A percentile compares a stretch with the other conserved stretches of the same genome.
Conservation (phyloP, 352 stramenopile genomes). For the Achlya hypogyna region DNA sequence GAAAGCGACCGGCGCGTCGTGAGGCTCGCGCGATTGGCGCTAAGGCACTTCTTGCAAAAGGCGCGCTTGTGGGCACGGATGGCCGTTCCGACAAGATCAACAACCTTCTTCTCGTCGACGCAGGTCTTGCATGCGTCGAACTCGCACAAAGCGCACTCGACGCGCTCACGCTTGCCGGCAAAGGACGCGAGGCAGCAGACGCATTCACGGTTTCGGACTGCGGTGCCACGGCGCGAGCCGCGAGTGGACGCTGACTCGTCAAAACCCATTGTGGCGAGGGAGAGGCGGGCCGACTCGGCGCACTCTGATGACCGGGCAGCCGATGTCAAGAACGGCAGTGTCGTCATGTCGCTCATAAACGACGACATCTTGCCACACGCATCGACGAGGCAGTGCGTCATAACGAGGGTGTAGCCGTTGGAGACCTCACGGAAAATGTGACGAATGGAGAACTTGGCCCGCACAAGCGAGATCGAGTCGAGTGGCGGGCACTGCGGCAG, state of each 20-base stretch:
- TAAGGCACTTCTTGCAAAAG: neutral
- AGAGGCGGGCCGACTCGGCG: neutral
- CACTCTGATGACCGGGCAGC: neutral
- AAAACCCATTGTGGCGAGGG: neutral
- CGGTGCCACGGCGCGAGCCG: neutral
- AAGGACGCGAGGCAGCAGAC: neutral
- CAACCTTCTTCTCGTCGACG: neutral
- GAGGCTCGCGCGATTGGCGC: neutral
- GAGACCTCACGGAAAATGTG: constrained; percentile 20
- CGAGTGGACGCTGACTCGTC: neutral
- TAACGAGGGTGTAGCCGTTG: constrained; percentile 7
- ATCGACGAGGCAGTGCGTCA: constrained; percentile 15
- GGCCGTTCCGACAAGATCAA: neutral
- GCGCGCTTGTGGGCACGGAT: neutral
- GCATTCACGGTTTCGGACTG: neutral
- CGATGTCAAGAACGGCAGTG: neutral
- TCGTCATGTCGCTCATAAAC: constrained; percentile 10
- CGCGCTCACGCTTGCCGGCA: neutral
- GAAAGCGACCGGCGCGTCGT: neutral
- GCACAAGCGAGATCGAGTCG: constrained; percentile 16
- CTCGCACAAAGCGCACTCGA: neutral
- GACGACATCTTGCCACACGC: neutral
- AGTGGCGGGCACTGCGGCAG: constrained; percentile 5
- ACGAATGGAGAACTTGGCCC: constrained; percentile 14
- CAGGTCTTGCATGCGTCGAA: constrained; percentile 2